Evolutionary conservation across 2,329 filamentous ascomycete genomes (phyloP).

Genomic region (Neocatenulostroma microsporum): DNA sequence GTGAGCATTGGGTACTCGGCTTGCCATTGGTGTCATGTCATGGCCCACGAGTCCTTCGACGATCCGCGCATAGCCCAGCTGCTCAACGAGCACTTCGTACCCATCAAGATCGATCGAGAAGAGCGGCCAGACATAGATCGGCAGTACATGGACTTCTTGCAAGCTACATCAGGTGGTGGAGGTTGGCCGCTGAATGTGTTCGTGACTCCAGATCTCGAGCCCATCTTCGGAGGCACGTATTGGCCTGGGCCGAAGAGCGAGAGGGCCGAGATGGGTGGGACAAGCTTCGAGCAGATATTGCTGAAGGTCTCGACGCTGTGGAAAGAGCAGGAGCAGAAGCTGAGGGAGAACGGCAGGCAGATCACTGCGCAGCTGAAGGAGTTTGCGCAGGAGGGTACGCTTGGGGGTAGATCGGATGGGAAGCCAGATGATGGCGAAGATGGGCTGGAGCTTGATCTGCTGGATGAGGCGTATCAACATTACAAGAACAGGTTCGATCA

Average conservation of each 20-base stretch:
- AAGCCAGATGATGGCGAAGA: conserved; percentile 42
- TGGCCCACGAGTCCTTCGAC: conserved; percentile 85
- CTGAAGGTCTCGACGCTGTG: conserved; percentile 68
- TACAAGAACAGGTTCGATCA: conserved; percentile 75
- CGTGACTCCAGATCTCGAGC: conserved; percentile 82
- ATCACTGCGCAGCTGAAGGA: conserved; percentile 73
- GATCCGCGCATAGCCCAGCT: conserved; percentile 71
- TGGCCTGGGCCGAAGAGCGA: conserved; percentile 73
- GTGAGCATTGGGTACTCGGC: conserved; percentile 91
- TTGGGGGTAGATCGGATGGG: conserved; percentile 32
- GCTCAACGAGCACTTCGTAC: conserved; percentile 81
- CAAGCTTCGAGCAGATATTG: conserved; percentile 77
- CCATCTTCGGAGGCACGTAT: conserved; percentile 93
- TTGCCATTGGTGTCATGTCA: conserved; percentile 88
- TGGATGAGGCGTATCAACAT: conserved; percentile 81
- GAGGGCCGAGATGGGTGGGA: conserved; percentile 43
- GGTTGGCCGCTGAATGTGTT: conserved; percentile 98
- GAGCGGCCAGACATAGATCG: conserved; percentile 89
- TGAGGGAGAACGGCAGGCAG: conserved; percentile 73
- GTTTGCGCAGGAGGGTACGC: conserved; percentile 81
- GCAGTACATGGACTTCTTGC: conserved; percentile 97
- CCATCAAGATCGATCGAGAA: conserved; percentile 87
- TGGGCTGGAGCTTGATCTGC: conserved; percentile 75
- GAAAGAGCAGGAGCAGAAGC: conserved; percentile 75
- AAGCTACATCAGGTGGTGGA: conserved; percentile 80